Percentiles rank a stretch among this genome's conserved stretches.
Evolutionary conservation across 768 basidiomycete species (phyloP).

Genomic region (Hydnum rufescens): DNA sequence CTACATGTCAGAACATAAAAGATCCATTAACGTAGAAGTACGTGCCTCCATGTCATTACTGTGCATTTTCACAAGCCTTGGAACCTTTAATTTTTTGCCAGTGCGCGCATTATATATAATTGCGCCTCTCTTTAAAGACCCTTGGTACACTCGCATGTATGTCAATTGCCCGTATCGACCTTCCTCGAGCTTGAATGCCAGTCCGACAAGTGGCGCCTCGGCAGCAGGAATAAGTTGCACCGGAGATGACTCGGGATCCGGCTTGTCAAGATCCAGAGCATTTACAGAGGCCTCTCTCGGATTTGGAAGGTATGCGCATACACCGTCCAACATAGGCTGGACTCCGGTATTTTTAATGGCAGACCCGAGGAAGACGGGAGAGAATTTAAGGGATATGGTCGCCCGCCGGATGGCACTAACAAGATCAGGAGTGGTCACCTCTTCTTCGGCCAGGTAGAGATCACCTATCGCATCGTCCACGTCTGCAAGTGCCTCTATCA

Average conservation of each 20-base stretch:
- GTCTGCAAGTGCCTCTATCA: slow-evolving; percentile 89
- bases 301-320: slow-evolving; percentile 85
- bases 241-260: slow-evolving; percentile 18
- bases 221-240: slow-evolving; percentile 68
- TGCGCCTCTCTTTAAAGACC: slow-evolving; percentile 67
- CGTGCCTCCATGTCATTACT: slow-evolving; percentile 95
- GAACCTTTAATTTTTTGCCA: slow-evolving; percentile 94
- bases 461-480: slow-evolving; percentile 94
- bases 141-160: slow-evolving; percentile 96
- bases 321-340: slow-evolving; percentile 83
- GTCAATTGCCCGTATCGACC: slow-evolving; percentile 93
- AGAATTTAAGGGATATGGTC: slow-evolving; percentile 75
- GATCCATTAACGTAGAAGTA: neutral
- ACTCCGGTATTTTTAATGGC: slow-evolving; percentile 95
- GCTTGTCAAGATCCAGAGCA: slow-evolving; percentile 65
- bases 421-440: slow-evolving; percentile 52
- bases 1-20: neutral
- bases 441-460: slow-evolving; percentile 67
- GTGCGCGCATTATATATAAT: slow-evolving; percentile 83
- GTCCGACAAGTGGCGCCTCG: slow-evolving; percentile 69
- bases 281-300: slow-evolving; percentile 60
- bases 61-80: slow-evolving; percentile 92
- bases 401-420: slow-evolving; percentile 73
- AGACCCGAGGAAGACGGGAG: slow-evolving; percentile 91
- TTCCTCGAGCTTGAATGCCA: slow-evolving; percentile 98